These are phyloP conservation scores for Talaromyces sp. DNA, from an alignment of 2,329 filamentous ascomycete genomes.

Conservation along the genomic window DNA sequence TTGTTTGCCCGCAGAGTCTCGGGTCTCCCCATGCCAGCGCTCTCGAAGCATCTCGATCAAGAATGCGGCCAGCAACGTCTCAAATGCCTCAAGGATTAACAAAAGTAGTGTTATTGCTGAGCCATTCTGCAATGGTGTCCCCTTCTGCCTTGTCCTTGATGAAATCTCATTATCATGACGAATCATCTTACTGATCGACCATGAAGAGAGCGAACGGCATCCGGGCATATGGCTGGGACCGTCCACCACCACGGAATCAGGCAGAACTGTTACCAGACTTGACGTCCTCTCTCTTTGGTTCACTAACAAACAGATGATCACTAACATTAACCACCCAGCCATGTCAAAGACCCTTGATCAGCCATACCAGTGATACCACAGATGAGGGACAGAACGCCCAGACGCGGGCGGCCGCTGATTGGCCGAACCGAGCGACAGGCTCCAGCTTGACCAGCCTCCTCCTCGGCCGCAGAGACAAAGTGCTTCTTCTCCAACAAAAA, in stretches of 20 bases:
- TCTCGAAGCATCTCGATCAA: neutral
- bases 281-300: neutral
- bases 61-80: conserved; percentile 4
- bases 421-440: conserved; percentile 7
- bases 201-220: neutral
- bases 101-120: neutral
- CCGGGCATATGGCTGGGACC: neutral
- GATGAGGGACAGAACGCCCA: neutral
- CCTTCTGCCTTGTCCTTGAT: neutral
- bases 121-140: neutral
- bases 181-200: neutral
- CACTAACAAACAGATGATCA: neutral
- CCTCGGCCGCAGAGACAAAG: neutral
- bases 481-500: conserved; percentile 10
- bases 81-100: neutral
- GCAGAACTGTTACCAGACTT: neutral
- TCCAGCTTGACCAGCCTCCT: conserved; percentile 1
- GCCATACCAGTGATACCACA: neutral
- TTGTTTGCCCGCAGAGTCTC: neutral
- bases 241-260: neutral
- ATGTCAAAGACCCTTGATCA: neutral
- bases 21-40: neutral
- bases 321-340: neutral
- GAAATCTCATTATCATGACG: neutral
- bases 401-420: conserved; percentile 15